Evolutionary conservation across 352 stramenopile genomes (phyloP), one percentile per base, ranked within the genome.

Genomic region (Pythium brassicae): DNA sequence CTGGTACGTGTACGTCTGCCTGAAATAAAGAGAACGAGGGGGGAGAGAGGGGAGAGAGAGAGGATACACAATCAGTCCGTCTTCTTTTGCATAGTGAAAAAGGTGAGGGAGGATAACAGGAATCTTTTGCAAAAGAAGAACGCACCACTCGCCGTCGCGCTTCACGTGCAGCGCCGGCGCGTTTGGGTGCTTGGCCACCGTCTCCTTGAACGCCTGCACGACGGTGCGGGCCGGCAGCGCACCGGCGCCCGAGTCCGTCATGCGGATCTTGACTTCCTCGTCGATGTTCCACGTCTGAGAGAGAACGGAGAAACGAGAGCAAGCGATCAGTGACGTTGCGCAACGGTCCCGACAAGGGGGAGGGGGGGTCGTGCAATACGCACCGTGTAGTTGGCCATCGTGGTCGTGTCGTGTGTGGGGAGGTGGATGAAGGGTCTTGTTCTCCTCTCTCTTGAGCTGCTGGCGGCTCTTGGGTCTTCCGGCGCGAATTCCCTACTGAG

Each of bases 261-360:
- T 67, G 62, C 82, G 82, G 52, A 94, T 60, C 62, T 88, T 75
- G 25, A 94, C 82, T 62, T 94, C 82, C 23, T 87, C 82, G n/a
- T 94, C 68, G 53, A 90, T 89, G 43, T 92, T 90, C 84, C 82
- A 94, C 48, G 84, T 92, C 82, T 84, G 50, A 23, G 26, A 15
- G 25, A 27, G 1, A 57, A n/a, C n/a, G n/a, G 40, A 22, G 7
- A 22, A 22, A 26, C 7, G 7, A 22, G 40, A 25, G 22, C 4
- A 45, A 45, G 17, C 2, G 39, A 19, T 23, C 15, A 22, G 35
- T 42, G 49, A 74, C 65, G 11, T 61, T 81, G 26, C 72, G 74
- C 19, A 58, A n/a, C n/a, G n/a, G n/a, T n/a, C n/a, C n/a, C 86
- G 14, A 86, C 71, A 71, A 83, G 26, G 9, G 23, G 26, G 15